Evolutionary conservation across 192 early-diverging fungal species (phyloP).

Genomic region (Paraglomus brasilianum): DNA sequence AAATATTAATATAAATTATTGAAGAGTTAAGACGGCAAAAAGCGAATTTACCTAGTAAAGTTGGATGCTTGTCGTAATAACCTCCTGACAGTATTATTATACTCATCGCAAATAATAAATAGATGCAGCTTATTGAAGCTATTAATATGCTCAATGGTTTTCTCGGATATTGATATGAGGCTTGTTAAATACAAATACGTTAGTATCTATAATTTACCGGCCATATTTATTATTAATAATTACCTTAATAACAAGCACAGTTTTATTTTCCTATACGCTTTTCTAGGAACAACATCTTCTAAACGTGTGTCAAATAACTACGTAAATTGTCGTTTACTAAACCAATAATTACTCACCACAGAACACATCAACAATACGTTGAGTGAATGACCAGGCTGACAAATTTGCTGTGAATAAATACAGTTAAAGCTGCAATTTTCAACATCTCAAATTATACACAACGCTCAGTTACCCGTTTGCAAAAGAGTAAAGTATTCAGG

Average conservation of each 20-base stretch:
- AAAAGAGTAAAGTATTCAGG: no score
- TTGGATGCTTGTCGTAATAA: slow-evolving; percentile 13
- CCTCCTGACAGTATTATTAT: slow-evolving; percentile 4
- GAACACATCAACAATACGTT: slow-evolving; percentile 26
- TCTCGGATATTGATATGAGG: slow-evolving; percentile 15
- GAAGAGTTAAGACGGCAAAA: background rate
- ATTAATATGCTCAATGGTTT: background rate
- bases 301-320: background rate
- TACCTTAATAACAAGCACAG: slow-evolving; percentile 21
- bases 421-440: background rate
- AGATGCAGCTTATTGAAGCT: slow-evolving; percentile 7
- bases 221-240: background rate
- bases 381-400: slow-evolving; percentile 24
- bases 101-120: slow-evolving; percentile 1
- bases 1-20: slow-evolving; percentile 2
- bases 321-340: background rate
- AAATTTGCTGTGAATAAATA: background rate
- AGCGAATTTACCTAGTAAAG: background rate
- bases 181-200: background rate
- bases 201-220: background rate
- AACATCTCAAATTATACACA: no score
- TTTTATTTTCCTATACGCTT: slow-evolving; percentile 20
- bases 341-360: background rate
- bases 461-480: no score
- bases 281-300: slow-evolving; percentile 3